Evolutionary conservation across 345 rosid genomes (phyloP), one percentile per base, ranked within the genome.

Genomic region (Camelina laxa): DNA sequence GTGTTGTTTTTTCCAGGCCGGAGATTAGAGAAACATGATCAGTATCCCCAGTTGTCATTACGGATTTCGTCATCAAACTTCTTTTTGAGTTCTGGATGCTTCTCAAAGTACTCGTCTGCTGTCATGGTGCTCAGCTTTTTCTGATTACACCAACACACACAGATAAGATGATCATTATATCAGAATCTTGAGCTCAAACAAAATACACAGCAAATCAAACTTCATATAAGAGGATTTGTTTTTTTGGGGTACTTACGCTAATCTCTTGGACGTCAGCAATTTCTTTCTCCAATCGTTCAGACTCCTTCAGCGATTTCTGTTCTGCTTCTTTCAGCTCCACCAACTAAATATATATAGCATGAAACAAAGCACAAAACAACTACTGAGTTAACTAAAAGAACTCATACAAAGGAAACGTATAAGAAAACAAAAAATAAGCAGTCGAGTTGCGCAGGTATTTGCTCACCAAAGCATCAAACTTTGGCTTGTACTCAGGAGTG

Each of bases 1-100:
- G 38, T 56, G 10, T 33, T 33, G 35, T 17, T 69, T 44, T 59
- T 62, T 49, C 42, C 14, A 69, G 39, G 35, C 69, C n/a, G 9
- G 22, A 58, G 75, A 27, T 47, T 11, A 66, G 50, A 55, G 36
- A 33, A 47, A 75, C 68, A 51, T 41, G 62, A 59, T 85, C 83
- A 89, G 76, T 89, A 92, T 56, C 99, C 98, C 97, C 94, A 95
- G 73, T 90, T 44, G 81, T 92, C 99, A 11, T 92, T 92, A 65
- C 99, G 90, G 82, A 95, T 95, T 80, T 92, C 99, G 22, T 95
- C 99, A 74, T 95, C 98, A 20, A 92, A 90, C 82, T 92, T 87
- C 96, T 95, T 84, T 76, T 89, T 95, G 64, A 95, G 86, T 73
- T 95, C 99, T 0, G 99, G 99, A 75, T 95, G 96, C 83, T 95